Evolutionary conservation across 805 yeast species (phyloP).

Genomic region (Blastobotrys americana): DNA sequence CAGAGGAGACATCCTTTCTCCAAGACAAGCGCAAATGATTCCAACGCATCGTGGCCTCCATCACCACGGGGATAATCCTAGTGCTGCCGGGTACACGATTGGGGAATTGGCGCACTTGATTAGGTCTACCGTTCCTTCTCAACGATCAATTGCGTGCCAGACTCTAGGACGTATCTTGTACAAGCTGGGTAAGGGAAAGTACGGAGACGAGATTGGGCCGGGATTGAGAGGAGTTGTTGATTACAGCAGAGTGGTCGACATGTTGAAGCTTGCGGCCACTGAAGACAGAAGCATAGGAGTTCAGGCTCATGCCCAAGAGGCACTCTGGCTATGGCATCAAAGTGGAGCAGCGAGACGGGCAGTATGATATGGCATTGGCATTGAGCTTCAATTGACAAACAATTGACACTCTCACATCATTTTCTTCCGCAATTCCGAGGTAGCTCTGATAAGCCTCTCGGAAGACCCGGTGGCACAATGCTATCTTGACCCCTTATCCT

Average conservation of each 20-base stretch:
- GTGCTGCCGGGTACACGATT: conserved; percentile 86
- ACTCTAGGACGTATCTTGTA: conserved; percentile 82
- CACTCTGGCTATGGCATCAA: conserved; percentile 62
- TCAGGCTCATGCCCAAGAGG: conserved; percentile 77
- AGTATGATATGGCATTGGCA: neutral
- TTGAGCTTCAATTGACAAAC: neutral
- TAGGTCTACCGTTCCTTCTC: conserved; percentile 75
- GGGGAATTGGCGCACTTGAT: conserved; percentile 72
- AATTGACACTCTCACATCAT: too few relatives aligned
- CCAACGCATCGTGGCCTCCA: conserved; percentile 68
- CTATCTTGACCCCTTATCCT: too few relatives aligned
- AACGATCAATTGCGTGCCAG: conserved; percentile 78
- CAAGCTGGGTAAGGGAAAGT: conserved; percentile 52
- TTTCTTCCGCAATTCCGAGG: too few relatives aligned
- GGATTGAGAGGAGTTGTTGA: conserved; percentile 68
- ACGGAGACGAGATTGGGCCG: conserved; percentile 41
- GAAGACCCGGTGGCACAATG: too few relatives aligned
- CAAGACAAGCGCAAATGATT: conserved; percentile 41
- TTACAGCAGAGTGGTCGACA: conserved; percentile 53
- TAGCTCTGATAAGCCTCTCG: too few relatives aligned
- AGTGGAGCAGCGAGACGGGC: neutral
- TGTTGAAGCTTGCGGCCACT: conserved; percentile 55
- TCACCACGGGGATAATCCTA: conserved; percentile 86
- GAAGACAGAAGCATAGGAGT: conserved; percentile 63
- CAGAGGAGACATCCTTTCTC: conserved; percentile 66